Conservation (phyloP, 2,329 filamentous ascomycete species). For the Epichloe sylvatica region DNA sequence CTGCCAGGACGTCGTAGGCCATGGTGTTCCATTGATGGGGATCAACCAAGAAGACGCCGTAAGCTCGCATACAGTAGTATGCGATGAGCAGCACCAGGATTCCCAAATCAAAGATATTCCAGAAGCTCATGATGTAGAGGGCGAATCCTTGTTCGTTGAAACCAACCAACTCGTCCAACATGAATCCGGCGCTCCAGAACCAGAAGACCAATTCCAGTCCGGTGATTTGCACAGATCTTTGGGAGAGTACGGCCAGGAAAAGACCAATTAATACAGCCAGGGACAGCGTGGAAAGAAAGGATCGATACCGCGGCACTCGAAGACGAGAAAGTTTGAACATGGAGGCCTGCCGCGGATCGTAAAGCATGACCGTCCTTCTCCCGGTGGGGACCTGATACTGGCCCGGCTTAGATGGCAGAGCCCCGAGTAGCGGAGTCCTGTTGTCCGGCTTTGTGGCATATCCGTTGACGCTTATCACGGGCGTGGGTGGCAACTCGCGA, state of each 20-base stretch:
- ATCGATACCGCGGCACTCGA: constrained; percentile 80
- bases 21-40: constrained; percentile 61
- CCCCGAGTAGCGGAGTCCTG: constrained; percentile 38
- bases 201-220: constrained; percentile 80
- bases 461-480: constrained; percentile 12
- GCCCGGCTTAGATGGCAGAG: constrained; percentile 18
- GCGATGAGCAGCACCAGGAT: constrained; percentile 74
- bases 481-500: constrained; percentile 30
- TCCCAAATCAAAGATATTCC: constrained; percentile 89
- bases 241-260: constrained; percentile 67
- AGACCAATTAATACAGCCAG: constrained; percentile 72
- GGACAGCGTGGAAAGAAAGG: constrained; percentile 78
- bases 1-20: constrained; percentile 88
- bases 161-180: constrained; percentile 89
- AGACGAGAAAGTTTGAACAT: constrained; percentile 83
- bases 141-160: constrained; percentile 96
- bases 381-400: constrained; percentile 27
- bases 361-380: constrained; percentile 68
- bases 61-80: constrained; percentile 82
- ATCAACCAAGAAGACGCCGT: constrained; percentile 72
- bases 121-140: constrained; percentile 93
- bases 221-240: constrained; percentile 68
- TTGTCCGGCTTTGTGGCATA: constrained; percentile 24
- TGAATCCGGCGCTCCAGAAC: constrained; percentile 96
- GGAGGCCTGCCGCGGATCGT: constrained; percentile 81